Conservation (phyloP, 2,329 filamentous ascomycete species). For the Fusarium sp. region DNA sequence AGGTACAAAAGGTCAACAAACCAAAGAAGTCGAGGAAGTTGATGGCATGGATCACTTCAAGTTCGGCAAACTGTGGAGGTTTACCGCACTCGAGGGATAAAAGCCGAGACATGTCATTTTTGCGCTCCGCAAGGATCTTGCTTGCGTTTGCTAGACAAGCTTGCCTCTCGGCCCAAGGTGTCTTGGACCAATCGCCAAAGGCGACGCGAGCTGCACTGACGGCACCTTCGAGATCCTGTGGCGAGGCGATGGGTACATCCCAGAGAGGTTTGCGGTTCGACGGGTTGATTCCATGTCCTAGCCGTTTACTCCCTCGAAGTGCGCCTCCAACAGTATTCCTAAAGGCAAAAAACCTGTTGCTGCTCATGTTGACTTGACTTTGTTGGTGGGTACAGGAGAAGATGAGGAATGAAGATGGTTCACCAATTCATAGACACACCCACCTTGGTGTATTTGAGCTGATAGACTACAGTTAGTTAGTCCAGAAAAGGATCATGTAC, state of each 20-base stretch:
- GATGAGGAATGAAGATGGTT: background rate
- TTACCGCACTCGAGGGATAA: background rate
- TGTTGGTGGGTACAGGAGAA: background rate
- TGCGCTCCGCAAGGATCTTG: background rate
- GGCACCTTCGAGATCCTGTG: background rate
- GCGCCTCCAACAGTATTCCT: background rate
- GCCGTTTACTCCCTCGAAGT: background rate
- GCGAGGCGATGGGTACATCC: background rate
- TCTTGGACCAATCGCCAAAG: background rate
- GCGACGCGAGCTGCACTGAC: background rate
- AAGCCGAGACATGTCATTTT: background rate
- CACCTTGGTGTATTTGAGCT: background rate
- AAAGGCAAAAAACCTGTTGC: background rate
- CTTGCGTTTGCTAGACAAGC: background rate
- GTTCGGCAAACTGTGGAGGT: background rate
- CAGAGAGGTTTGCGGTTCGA: background rate
- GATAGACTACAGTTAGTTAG: background rate
- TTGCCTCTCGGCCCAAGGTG: background rate
- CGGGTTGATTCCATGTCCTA: background rate
- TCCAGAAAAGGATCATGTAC: background rate
- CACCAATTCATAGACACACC: background rate
- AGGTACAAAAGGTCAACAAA: background rate
- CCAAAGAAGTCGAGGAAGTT: background rate
- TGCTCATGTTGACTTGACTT: background rate
- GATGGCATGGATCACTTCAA: background rate